Evolutionary conservation across 352 stramenopile genomes (phyloP), one percentile per base, ranked within the genome.

Genomic region (Albugo laibachii): DNA sequence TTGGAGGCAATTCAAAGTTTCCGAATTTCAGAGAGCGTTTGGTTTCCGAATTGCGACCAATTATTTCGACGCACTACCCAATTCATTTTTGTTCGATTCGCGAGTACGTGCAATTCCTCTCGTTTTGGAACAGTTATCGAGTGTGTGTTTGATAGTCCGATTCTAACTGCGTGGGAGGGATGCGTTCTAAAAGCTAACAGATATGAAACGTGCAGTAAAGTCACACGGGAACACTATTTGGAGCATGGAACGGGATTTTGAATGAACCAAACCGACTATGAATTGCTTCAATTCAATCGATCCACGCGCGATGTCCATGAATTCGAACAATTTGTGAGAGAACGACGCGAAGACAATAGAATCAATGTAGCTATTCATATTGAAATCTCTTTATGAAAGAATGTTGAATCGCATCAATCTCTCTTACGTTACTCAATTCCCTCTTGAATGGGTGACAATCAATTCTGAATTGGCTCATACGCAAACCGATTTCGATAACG

Each of bases 1-100:
- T 89, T 2, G 87, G 87, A 36, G 87, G 87, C 2, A 88, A 89
- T 52, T 76, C 78, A 34, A 87, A 89, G 47, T 80, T 96, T 50
- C 64, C 57, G 13, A 78, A 89, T 58, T 87, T 94, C 21, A 64
- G 55, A 35, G 62, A 77, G 27, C 65, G 84, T 6, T 57, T 96
- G 0, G 56, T 77, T 48, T 49, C 24, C 1, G 76, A 89, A 36
- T 51, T 89, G 20, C 64, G 71, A 12, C 57, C 76, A 12, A 51
- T 89, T 11, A 65, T 80, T 2, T 50, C 63, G 18, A 55, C 54
- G 10, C 67, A 84, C 15, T 83, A 63, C 35, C 58, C 59, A 1
- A 62, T 84, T 27, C 36, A 36, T 8, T 49, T 81, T 31, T 53
- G 68, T 35, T 36, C 52, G 10, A 56, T 69, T 15, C 27, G 61